Base-by-base conservation (phyloP, 805 yeast genomes). In the Candida oleophila region DNA sequence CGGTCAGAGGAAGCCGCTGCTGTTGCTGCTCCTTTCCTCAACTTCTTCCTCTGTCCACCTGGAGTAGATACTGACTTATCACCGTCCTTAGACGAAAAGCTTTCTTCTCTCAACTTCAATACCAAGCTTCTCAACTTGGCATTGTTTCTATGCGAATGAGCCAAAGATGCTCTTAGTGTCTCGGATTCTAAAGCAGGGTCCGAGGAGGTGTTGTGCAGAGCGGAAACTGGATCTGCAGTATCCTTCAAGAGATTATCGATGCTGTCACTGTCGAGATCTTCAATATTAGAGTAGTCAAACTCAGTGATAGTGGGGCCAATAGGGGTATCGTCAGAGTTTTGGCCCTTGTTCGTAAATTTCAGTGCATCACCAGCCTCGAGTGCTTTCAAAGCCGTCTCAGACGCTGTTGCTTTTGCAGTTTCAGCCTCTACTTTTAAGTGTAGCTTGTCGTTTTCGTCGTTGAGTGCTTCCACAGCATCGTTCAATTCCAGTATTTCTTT, bases 381-480 rank as follows among this genome's bases (percentile, higher is more conserved):
- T 15, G 12, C 20, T 28, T 14, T 30, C 19, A 19, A 25, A 11
- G 36, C 32, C 33, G 22, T n/a, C 22, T 39, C 43, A 12, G 20
- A 3, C 8, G 22, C 41, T 12, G 25, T n/a, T 18, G 19, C 19
- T 11, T 16, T 34, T 5, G 39, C 43, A 14, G 42, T 15, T 14
- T 21, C n/a, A 4, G 35, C 3, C 41, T 41, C 42, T 16, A 68
- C 43, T 43, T 74, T 69, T 50, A 68, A 61, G 55, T 76, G 80
- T 45, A 85, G 66, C 19, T 71, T 69, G 52, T 83, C 87, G 62
- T 85, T 85, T 57, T 84, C 90, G 55, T 83, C 85, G 59, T 85
- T 86, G 49, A 86, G 65, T 41, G 79, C 83, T 28, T 74, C 75
- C 41, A 85, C 78, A 41, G 79, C 75, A 3, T 61, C 61, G 53